Evolutionary conservation across 371 early-diverging fungal genomes (phyloP).

Genomic region (Scutellospora calospora): DNA sequence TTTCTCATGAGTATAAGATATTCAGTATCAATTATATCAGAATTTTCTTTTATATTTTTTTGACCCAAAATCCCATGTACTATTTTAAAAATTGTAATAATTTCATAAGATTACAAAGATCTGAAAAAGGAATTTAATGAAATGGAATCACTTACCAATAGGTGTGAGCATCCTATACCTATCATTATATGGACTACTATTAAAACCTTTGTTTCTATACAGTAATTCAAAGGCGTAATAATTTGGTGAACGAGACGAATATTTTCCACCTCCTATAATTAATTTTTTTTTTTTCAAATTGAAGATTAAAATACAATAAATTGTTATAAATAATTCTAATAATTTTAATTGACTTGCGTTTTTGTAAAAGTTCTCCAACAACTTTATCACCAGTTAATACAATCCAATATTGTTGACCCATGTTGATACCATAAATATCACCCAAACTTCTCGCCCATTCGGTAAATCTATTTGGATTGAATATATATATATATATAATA

Average conservation of each 20-base stretch:
- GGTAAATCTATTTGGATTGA: neutral
- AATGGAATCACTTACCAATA: neutral
- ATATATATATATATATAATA: neutral
- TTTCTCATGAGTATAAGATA: neutral
- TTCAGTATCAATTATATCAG: too few species aligned
- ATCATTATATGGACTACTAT: neutral
- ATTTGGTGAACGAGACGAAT: neutral
- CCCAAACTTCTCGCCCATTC: neutral
- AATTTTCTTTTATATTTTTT: too few species aligned
- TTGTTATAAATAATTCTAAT: too few species aligned
- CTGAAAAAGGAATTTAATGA: too few species aligned
- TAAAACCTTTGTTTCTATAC: neutral
- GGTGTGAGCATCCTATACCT: neutral
- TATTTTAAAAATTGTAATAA: too few species aligned
- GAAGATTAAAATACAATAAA: too few species aligned
- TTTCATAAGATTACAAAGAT: too few species aligned
- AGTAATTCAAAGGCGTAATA: neutral
- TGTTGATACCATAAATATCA: neutral
- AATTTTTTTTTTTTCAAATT: too few species aligned
- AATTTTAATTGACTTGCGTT: neutral
- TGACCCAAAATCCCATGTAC: too few species aligned
- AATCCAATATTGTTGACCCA: neutral
- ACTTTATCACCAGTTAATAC: conserved; percentile 8
- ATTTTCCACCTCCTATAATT: neutral
- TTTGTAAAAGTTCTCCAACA: conserved; percentile 3